Conservation (phyloP, 1,139 yeast genomes). For the Saccharomyces pastorianus region DNA sequence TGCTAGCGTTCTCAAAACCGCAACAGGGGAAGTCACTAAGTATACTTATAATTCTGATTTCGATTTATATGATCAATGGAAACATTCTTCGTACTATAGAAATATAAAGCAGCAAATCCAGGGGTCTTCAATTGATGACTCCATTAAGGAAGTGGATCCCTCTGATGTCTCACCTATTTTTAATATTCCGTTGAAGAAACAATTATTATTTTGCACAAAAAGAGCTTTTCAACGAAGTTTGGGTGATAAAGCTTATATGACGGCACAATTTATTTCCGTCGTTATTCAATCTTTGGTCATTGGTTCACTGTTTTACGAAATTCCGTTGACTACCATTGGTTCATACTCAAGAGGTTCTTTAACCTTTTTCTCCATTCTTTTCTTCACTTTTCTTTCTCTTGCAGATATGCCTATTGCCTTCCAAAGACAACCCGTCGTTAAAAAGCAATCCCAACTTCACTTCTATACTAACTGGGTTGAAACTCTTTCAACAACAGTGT, state of each 20-base stretch:
- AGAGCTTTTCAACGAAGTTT: conserved; percentile 41
- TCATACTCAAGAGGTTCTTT: conserved; percentile 48
- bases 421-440: conserved; percentile 39
- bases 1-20: neutral
- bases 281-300: conserved; percentile 41
- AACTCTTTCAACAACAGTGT: conserved; percentile 38
- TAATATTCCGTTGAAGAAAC: conserved; percentile 34
- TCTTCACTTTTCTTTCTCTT: conserved; percentile 41
- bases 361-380: conserved; percentile 42
- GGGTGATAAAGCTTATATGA: conserved; percentile 40
- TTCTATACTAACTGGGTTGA: conserved; percentile 48
- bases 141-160: conserved; percentile 23
- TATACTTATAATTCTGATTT: conserved; percentile 31
- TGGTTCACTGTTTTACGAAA: conserved; percentile 44
- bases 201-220: conserved; percentile 35
- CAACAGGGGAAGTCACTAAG: neutral
- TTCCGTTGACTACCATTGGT: conserved; percentile 37
- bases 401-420: conserved; percentile 43
- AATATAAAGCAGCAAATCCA: conserved; percentile 34
- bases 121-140: neutral
- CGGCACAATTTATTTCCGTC: conserved; percentile 40
- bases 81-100: conserved; percentile 39
- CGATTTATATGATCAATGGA: conserved; percentile 62
- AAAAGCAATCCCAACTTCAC: conserved; percentile 42
- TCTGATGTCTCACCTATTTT: conserved; percentile 35